Base-by-base conservation (phyloP, 2,329 filamentous ascomycete species). In the Cercospora zeina region DNA sequence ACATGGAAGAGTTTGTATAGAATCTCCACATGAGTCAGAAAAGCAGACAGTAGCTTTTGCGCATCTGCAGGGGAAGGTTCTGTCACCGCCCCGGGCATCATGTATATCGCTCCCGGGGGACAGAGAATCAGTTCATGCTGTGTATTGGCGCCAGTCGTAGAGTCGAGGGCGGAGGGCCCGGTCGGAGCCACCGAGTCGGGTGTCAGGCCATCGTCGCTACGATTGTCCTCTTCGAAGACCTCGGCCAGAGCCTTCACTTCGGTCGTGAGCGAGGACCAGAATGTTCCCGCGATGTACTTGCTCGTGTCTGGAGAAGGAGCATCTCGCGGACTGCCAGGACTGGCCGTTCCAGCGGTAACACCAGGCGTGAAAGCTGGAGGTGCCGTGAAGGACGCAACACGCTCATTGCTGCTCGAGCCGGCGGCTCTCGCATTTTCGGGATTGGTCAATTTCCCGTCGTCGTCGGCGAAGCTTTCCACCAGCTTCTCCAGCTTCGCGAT, bases 181-280 rank as follows among this genome's bases (percentile, higher is more conserved):
- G 62, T 56, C 13, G 61, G 42, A n/a, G 68, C 53, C 2, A 65
- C 68, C 11, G 57, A 54, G 9, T 68, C 63, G 10, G 69, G 66
- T 19, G 63, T 63, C 3, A 56, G 59, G 13, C 39, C 60, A 7
- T 67, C 68, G 6, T 69, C 68, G 33, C 53, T 57, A 5, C 21
- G n/a, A 11, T 42, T 58, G 24, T 70, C 69, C 16, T 73, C 71
- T 37, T 73, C 71, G 24, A 74, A 67, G 13, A 67, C 71, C 54
- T 75, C 71, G 13, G 68, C 64, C 14, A 75, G 62, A 8, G 69
- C 72, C 63, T 72, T 69, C 2, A 74, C 73, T 58, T 75, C 72
- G 4, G 62, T 63, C 4, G 68, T 72, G 9, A 75, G 65, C 3
- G 69, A 69, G 1, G 67, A 69, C 72, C 72, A 75, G 66, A 75